Percentiles rank a stretch among this genome's conserved stretches.
Evolutionary conservation across 345 rosid species (phyloP).

Genomic region (Ceriops tagal): DNA sequence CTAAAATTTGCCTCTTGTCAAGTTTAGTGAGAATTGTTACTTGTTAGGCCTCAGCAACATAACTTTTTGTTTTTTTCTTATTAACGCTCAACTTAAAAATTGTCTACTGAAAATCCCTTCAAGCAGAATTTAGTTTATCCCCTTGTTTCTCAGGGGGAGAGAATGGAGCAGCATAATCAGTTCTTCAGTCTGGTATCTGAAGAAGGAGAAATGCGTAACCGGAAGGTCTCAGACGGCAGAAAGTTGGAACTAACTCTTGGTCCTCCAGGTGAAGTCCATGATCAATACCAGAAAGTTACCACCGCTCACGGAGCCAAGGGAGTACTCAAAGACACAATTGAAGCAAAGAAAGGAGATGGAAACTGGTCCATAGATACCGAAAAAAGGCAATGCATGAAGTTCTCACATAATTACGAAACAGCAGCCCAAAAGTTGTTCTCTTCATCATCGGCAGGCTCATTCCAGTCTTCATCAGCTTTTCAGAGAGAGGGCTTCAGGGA

Average conservation of each 20-base stretch:
- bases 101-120: constrained; percentile 32
- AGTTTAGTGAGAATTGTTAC: too few species aligned
- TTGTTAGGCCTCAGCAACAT: too few species aligned
- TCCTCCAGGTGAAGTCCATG: constrained; percentile 67
- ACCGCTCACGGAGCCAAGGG: constrained; percentile 27
- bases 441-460: constrained; percentile 7
- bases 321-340: constrained; percentile 35
- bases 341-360: constrained; percentile 27
- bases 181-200: constrained; percentile 58
- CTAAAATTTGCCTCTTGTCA: too few species aligned
- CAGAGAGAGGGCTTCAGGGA: neutral
- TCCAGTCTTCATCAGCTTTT: neutral
- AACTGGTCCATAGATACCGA: neutral
- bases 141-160: constrained; percentile 24
- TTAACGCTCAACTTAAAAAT: neutral
- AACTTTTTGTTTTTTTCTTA: too few species aligned
- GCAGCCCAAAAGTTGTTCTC: neutral
- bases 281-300: neutral
- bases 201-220: constrained; percentile 43
- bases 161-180: constrained; percentile 41
- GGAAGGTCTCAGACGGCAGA: constrained; percentile 48
- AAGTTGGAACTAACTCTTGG: constrained; percentile 92
- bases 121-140: constrained; percentile 48
- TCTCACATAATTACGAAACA: neutral
- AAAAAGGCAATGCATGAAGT: constrained; percentile 8